Evolutionary conservation across 108 stramenopile species (phyloP).

Genomic region (Phaeodactylum tricornutum): DNA sequence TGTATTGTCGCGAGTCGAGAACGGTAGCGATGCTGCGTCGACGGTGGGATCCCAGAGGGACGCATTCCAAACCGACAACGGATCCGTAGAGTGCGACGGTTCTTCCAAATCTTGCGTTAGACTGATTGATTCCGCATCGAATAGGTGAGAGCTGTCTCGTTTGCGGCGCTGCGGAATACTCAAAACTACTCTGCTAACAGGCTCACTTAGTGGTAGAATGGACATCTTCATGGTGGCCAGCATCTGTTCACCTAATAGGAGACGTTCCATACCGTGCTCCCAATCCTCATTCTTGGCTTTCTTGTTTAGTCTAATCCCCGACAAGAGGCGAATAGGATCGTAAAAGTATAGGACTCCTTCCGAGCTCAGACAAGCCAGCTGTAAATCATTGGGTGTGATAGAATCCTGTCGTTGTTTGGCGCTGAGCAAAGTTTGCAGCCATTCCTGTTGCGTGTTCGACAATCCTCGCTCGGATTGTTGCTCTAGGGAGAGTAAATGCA

Average conservation of each 20-base stretch:
- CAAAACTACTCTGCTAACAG: background rate
- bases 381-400: too few species aligned
- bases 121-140: background rate
- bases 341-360: conserved; percentile 5
- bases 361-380: conserved; percentile 1
- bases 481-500: background rate
- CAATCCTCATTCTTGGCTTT: background rate
- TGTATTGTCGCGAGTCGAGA: conserved; percentile 2
- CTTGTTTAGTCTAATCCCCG: background rate
- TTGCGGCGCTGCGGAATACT: background rate
- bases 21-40: background rate
- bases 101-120: background rate
- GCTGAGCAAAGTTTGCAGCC: background rate
- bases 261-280: background rate
- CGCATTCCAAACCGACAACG: background rate
- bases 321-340: background rate
- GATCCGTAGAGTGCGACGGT: too few species aligned
- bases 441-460: background rate
- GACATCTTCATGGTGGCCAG: background rate
- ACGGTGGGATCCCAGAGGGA: conserved; percentile 5
- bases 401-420: background rate
- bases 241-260: conserved; percentile 4
- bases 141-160: background rate
- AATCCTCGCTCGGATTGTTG: background rate
- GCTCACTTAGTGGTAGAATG: conserved; percentile 5